Conservation (phyloP, 805 yeast genomes). For the Candida railenensis region DNA sequence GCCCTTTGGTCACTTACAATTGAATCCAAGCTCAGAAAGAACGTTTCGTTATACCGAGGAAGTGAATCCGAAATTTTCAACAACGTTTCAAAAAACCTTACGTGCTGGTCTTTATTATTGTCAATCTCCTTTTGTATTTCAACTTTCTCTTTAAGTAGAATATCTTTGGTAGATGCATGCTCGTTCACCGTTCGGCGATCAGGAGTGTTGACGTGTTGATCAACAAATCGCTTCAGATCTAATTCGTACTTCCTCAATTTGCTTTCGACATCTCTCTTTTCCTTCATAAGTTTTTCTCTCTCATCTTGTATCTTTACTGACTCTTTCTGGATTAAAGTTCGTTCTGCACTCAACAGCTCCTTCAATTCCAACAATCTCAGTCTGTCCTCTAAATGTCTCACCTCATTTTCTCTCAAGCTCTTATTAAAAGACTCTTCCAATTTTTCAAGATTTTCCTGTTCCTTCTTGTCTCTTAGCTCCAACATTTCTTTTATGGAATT, state of each 20-base stretch:
- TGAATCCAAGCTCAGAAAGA: neutral
- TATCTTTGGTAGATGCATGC: neutral
- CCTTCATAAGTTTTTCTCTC: conserved; percentile 3
- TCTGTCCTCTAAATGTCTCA: neutral
- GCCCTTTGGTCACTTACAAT: neutral
- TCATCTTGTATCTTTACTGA: conserved; percentile 2
- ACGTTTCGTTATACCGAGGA: neutral
- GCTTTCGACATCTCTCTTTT: conserved; percentile 8
- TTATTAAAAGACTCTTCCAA: conserved; percentile 2
- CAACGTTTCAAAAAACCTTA: conserved; percentile 4
- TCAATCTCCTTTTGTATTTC: conserved; percentile 7
- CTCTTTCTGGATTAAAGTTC: neutral
- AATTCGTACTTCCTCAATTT: conserved; percentile 5
- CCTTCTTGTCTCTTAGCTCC: neutral
- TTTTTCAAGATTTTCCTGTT: neutral
- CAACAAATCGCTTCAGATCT: neutral
- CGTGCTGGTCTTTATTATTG: conserved; percentile 9
- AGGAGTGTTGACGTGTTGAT: neutral
- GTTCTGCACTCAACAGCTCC: conserved; percentile 5
- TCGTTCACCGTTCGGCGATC: neutral
- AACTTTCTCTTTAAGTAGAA: conserved; percentile 7
- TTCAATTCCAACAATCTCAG: conserved; percentile 7
- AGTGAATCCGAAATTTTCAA: conserved; percentile 1
- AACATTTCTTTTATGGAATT: neutral
- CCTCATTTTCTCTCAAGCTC: neutral